A percentile compares a stretch with the other conserved stretches of the same genome.
phyloP scores from a whole-genome alignment of 176 grass and related monocot species.

The Zoysia pacifica region DNA sequence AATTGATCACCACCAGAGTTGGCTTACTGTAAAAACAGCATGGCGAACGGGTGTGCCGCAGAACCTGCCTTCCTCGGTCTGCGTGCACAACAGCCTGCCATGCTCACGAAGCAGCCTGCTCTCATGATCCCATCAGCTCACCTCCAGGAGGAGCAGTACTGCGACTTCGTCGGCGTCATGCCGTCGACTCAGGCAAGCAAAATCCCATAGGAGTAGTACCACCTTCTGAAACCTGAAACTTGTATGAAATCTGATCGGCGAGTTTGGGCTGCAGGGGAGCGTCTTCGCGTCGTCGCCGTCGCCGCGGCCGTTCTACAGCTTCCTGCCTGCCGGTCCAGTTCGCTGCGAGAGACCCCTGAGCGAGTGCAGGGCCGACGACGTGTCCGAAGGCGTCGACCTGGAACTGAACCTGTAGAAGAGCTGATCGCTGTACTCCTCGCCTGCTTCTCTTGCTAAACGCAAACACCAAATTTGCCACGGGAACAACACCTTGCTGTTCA shows the following conservation, averaged over 20 bases:
- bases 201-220: not conserved
- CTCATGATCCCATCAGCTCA: conserved; percentile 15
- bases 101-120: conserved; percentile 33
- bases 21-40: conserved; percentile 32
- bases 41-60: conserved; percentile 34
- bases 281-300: not conserved
- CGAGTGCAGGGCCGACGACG: conserved; percentile 30
- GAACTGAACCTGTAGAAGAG: conserved; percentile 67
- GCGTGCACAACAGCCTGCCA: conserved; percentile 17
- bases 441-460: not conserved
- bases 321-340: conserved; percentile 54
- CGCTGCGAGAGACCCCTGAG: conserved; percentile 39
- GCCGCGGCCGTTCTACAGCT: conserved; percentile 52
- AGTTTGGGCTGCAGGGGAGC: conserved; percentile 10
- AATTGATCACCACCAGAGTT: conserved; percentile 30
- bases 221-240: conserved; percentile 28
- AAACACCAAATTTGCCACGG: not conserved
- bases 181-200: conserved; percentile 49
- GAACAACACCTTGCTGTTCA: not conserved
- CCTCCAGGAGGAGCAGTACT: conserved; percentile 19
- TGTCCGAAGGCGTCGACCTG: conserved; percentile 58
- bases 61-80: conserved; percentile 52
- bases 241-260: conserved; percentile 1
- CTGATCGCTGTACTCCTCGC: no score
- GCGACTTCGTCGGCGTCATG: conserved; percentile 42